Base-by-base conservation (phyloP, 192 early-diverging fungal genomes). In the Coemansia sp. region DNA sequence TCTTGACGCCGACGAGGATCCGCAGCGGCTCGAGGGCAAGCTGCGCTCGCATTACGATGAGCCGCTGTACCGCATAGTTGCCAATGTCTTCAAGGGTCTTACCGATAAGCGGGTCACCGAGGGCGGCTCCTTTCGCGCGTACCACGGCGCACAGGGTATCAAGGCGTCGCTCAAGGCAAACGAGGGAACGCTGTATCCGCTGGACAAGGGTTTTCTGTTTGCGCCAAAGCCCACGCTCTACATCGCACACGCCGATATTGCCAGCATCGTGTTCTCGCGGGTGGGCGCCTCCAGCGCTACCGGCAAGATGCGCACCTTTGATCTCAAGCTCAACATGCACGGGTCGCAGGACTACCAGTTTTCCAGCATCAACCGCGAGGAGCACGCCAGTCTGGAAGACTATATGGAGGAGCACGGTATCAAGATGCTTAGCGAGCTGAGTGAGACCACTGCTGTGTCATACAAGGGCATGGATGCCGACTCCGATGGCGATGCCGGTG, bases 91-190 rank as follows among this genome's bases (percentile, higher is more conserved):
- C 84, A 88, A 88, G 62, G 91, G 87, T 13, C 74, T 99, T 49
- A 90, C 94, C 1, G 87, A 89, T 4, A 86, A 91, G 70, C 92
- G 90, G 61, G 85, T 94, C 23, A 89, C 86, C 10, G 87, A 87
- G 53, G 91, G 93, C 26, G 85, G 85, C 16, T 71, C 72, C 39
- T 91, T 85, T 75, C 71, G 85, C 26, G 92, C 91, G 56, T 87
- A 89, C 57, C 92, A 94, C 64, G 88, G 85, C 32, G 81, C 91
- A 16, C 83, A 86, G 57, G 95, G 93, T 18, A 81, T 99, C 75
- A 97, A 98, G 77, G 96, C 94, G 64, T 95, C 94, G 38, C 89
- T 94, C 86, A 99, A 98, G 83, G 95, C 97, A 41, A 97, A 92
- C 85, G 97, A 99, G 72, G 94, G 93, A 63, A 90, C 90, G 56